Evolutionary conservation across 2,329 filamentous ascomycete genomes (phyloP).

Genomic region (Blastomyces emzantsi): DNA sequence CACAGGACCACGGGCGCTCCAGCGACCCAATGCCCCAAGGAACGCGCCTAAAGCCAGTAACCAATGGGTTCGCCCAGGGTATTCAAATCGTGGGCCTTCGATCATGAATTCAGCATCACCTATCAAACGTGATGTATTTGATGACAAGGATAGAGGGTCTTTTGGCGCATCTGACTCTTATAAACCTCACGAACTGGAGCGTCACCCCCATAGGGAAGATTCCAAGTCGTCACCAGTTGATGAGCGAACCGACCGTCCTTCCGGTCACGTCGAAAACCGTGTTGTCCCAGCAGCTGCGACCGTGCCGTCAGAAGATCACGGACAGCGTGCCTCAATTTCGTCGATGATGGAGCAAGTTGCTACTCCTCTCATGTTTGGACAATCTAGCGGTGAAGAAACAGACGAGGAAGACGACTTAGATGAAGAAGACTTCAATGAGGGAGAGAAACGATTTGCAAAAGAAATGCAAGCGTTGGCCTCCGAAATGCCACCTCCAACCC

Average conservation of each 20-base stretch:
- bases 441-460: slow-evolving; percentile 37
- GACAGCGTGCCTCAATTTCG: not conserved
- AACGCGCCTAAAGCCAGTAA: slow-evolving; percentile 30
- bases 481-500: slow-evolving; percentile 34
- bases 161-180: not conserved
- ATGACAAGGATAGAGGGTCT: slow-evolving; percentile 21
- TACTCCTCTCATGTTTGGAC: slow-evolving; percentile 25
- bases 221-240: not conserved
- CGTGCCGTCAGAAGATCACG: not conserved
- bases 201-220: slow-evolving; percentile 1
- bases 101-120: slow-evolving; percentile 14
- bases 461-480: slow-evolving; percentile 36
- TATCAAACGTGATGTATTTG: slow-evolving; percentile 27
- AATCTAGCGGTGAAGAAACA: slow-evolving; percentile 34
- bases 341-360: slow-evolving; percentile 11
- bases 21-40: slow-evolving; percentile 26
- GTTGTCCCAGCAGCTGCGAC: not conserved
- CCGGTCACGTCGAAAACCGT: not conserved
- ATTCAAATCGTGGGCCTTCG: slow-evolving; percentile 16
- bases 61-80: slow-evolving; percentile 33
- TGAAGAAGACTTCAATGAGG: slow-evolving; percentile 40
- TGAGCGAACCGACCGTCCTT: not conserved
- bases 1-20: slow-evolving; percentile 34
- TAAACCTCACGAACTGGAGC: slow-evolving; percentile 2
- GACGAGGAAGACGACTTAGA: slow-evolving; percentile 41